Percentiles rank a stretch among this genome's conserved stretches.
Evolutionary conservation across 129 eudicot genomes (phyloP).

Genomic region (Flaveria robusta): DNA sequence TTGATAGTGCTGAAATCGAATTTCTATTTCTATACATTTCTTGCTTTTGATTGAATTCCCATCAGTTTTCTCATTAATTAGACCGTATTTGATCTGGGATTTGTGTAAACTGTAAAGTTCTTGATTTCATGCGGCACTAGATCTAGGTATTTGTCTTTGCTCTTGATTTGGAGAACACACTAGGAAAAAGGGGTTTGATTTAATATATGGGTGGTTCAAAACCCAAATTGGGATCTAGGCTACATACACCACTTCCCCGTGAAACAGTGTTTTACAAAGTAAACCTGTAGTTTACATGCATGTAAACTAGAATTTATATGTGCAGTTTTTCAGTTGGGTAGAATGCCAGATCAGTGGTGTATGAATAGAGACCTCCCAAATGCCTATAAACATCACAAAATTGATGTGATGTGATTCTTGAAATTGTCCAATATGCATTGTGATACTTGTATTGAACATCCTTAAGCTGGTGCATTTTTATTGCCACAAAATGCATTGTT

Average conservation of each 20-base stretch:
- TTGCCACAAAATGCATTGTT: background rate
- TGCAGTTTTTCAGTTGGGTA: no score
- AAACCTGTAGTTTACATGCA: no score
- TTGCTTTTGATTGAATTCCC: background rate
- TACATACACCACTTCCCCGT: no score
- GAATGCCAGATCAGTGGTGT: no score
- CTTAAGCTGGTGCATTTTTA: background rate
- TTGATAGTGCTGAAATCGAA: background rate
- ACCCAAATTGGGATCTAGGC: no score
- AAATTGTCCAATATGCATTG: background rate
- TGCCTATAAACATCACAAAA: no score
- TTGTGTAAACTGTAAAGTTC: constrained; percentile 15
- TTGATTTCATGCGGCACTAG: background rate
- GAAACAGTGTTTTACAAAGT: no score
- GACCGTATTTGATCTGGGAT: constrained; percentile 15
- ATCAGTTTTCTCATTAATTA: background rate
- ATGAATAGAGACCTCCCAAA: no score
- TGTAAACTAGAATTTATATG: no score
- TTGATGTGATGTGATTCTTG: background rate
- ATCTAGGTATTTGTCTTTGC: background rate
- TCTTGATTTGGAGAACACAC: background rate
- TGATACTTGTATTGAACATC: background rate
- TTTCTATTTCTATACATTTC: background rate
- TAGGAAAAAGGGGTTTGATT: background rate
- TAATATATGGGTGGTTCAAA: background rate